Conservation (phyloP, 108 stramenopile genomes). For the Fistulifera solaris region DNA sequence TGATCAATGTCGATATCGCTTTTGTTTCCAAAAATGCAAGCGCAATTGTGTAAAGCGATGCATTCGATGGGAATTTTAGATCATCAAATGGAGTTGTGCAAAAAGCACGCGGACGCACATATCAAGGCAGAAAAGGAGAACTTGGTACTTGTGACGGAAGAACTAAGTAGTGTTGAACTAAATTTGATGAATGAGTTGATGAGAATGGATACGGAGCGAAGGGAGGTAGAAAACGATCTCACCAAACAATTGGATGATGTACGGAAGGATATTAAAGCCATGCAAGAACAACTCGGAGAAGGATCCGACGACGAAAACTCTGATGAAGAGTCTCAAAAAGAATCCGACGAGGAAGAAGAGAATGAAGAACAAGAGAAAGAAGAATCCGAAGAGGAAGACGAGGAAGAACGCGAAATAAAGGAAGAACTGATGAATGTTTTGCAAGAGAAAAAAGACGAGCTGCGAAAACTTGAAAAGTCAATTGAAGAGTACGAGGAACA, state of each 20-base stretch:
- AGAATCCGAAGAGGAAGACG: slow-evolving; percentile 1
- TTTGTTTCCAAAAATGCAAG: slow-evolving; percentile 72
- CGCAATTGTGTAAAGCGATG: slow-evolving; percentile 77
- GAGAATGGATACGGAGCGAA: slow-evolving; percentile 36
- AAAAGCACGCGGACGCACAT: slow-evolving; percentile 23
- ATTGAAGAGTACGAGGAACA: background rate
- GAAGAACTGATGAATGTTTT: slow-evolving; percentile 3
- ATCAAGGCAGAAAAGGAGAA: slow-evolving; percentile 47
- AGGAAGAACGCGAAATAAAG: slow-evolving; percentile 3
- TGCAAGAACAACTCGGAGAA: slow-evolving; percentile 28
- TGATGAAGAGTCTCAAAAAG: slow-evolving; percentile 25
- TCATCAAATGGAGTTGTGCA: slow-evolving; percentile 58
- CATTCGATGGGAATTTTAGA: slow-evolving; percentile 73
- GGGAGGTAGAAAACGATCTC: slow-evolving; percentile 45
- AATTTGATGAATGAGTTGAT: slow-evolving; percentile 66
- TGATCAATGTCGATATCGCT: slow-evolving; percentile 24
- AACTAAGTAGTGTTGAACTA: slow-evolving; percentile 55
- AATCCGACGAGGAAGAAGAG: slow-evolving; percentile 20
- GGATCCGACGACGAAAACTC: slow-evolving; percentile 17
- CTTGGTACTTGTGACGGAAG: slow-evolving; percentile 40
- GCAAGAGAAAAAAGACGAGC: slow-evolving; percentile 2
- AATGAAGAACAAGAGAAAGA: slow-evolving; percentile 22
- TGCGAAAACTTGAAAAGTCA: background rate
- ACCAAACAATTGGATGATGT: slow-evolving; percentile 30
- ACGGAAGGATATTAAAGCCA: slow-evolving; percentile 24